Conservation (phyloP, 345 rosid genomes). For the Raphanus raphanistrum region DNA sequence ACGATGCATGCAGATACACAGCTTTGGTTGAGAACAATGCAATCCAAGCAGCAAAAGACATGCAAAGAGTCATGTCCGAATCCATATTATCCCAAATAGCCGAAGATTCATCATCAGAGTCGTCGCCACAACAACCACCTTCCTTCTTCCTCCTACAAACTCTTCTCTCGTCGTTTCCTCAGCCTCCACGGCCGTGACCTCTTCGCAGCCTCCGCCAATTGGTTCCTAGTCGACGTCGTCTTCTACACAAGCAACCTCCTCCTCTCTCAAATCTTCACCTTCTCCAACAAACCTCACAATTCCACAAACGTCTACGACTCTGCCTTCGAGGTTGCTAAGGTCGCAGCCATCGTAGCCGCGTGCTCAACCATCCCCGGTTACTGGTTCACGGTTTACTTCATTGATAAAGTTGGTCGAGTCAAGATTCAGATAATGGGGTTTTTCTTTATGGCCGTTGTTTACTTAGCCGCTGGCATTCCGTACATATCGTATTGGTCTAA, state of each 20-base stretch:
- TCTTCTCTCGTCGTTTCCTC: constrained; percentile 58
- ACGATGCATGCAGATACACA: constrained; percentile 52
- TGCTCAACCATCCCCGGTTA: constrained; percentile 73
- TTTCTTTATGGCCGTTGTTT: constrained; percentile 55
- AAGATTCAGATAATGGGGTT: constrained; percentile 67
- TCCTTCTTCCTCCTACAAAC: constrained; percentile 39
- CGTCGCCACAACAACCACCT: constrained; percentile 23
- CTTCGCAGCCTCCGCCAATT: constrained; percentile 46
- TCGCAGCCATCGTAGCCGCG: constrained; percentile 51
- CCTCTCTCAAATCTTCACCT: constrained; percentile 52
- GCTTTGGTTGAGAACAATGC: constrained; percentile 70
- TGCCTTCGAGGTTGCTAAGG: constrained; percentile 44
- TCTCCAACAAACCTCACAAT: not conserved
- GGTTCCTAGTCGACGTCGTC: constrained; percentile 45
- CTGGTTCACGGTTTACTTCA: constrained; percentile 37
- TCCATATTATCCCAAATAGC: constrained; percentile 43
- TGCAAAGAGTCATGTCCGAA: constrained; percentile 56
- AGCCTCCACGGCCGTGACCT: constrained; percentile 65
- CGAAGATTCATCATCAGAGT: constrained; percentile 36
- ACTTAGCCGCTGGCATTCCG: constrained; percentile 52
- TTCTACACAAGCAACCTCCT: constrained; percentile 68
- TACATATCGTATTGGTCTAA: constrained; percentile 42
- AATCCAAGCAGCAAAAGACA: constrained; percentile 66
- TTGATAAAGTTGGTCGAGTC: constrained; percentile 53
- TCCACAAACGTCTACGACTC: constrained; percentile 39